Base-by-base conservation (phyloP, 352 stramenopile genomes). In the Paralagenidium karlingii region DNA sequence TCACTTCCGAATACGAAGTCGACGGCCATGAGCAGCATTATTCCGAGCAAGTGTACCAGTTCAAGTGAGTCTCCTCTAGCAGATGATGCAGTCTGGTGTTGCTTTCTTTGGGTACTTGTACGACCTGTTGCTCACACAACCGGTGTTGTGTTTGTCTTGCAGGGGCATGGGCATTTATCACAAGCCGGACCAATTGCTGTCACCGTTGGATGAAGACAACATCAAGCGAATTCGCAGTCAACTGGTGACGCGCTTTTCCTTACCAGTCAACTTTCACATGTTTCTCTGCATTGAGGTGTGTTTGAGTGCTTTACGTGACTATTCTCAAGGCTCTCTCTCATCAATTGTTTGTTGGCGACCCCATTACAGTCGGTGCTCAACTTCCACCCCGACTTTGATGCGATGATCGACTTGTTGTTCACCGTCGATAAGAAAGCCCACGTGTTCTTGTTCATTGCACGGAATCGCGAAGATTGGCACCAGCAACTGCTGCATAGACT, bases 111-210 rank as follows among this genome's bases (percentile, higher is more conserved):
- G n/a, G 10, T 31, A n/a, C n/a, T n/a, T n/a, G n/a, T n/a, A n/a
- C n/a, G n/a, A n/a, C n/a, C n/a, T n/a, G n/a, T n/a, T n/a, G n/a
- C n/a, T n/a, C n/a, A n/a, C n/a, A n/a, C n/a, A n/a, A n/a, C n/a
- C n/a, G n/a, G n/a, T n/a, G n/a, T n/a, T n/a, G n/a, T n/a, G n/a
- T n/a, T n/a, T n/a, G 13, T 6, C 7, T 11, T 22, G 19, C 37
- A 88, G 70, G 25, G 70, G 75, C 20, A 63, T 82, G 54, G 75
- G 75, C 1, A 66, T 88, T 16, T 85, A 68, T 22, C 60, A 80
- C 43, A 58, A 55, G n/a, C n/a, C n/a, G n/a, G n/a, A n/a, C n/a
- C n/a, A n/a, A 24, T 45, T 81, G 10, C 41, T 59, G 18, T 38
- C 57, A 15, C 42, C 64, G 21, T 57, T 63, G 2, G 57, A 63